Evolutionary conservation across 306 rosid species (phyloP).

Genomic region (Ormosia emarginata): DNA sequence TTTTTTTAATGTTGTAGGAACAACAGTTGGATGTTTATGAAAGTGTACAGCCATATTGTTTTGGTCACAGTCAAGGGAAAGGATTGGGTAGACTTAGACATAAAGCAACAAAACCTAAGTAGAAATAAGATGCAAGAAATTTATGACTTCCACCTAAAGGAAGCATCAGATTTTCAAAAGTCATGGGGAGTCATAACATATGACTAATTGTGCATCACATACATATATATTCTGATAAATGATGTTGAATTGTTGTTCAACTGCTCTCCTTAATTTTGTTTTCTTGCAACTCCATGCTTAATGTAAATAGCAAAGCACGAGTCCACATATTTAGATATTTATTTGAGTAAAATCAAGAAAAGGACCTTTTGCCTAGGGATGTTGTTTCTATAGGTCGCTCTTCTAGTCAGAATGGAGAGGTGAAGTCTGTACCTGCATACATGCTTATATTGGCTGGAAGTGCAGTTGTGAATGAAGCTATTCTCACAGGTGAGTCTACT

Average conservation of each 20-base stretch:
- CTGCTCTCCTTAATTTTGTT: not conserved
- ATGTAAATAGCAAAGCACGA: not conserved
- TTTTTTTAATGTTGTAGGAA: not conserved
- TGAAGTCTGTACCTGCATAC: conserved; percentile 96
- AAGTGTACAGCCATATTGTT: not conserved
- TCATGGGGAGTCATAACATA: not conserved
- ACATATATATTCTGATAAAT: not conserved
- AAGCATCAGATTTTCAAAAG: not conserved
- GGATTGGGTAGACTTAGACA: not conserved
- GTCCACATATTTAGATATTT: not conserved
- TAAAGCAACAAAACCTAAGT: not conserved
- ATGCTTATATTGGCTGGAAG: conserved; percentile 98
- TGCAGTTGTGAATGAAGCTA: conserved; percentile 94
- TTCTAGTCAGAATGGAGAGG: conserved; percentile 81
- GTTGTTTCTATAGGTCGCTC: conserved; percentile 94
- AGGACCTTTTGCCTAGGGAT: conserved; percentile 94
- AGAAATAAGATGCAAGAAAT: not conserved
- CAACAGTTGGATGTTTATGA: not conserved
- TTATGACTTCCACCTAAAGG: not conserved
- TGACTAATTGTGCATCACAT: not conserved
- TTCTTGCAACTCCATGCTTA: conserved; percentile 24
- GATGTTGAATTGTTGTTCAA: not conserved
- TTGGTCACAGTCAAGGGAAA: not conserved
- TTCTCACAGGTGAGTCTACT: conserved; percentile 99
- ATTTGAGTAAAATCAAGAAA: not conserved